A percentile compares a stretch with the other conserved stretches of the same genome.
These are phyloP conservation scores for Diaporthe nobilis DNA, from an alignment of 2,329 filamentous ascomycete genomes.

Conservation along the genomic window DNA sequence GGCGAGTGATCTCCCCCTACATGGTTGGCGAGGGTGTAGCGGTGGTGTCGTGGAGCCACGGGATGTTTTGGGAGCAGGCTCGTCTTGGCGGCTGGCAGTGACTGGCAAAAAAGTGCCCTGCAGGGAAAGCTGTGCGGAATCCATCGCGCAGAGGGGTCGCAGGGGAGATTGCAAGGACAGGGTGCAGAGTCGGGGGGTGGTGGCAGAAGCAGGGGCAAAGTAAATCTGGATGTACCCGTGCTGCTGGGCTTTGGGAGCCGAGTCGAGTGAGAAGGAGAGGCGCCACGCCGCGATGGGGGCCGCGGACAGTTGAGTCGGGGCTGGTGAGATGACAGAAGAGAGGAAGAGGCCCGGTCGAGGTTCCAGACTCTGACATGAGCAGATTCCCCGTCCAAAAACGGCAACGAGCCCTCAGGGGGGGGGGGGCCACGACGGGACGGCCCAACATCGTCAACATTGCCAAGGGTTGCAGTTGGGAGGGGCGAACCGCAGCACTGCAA, in stretches of 20 bases:
- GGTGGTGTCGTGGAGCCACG: constrained; percentile 20
- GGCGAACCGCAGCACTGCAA: constrained; percentile 24
- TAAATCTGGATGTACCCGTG: constrained; percentile 26
- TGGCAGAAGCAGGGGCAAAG: constrained; percentile 22
- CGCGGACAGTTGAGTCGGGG: constrained; percentile 22
- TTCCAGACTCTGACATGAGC: constrained; percentile 33
- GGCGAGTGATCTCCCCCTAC: constrained; percentile 9
- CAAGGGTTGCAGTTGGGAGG: constrained; percentile 20
- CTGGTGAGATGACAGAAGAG: constrained; percentile 19
- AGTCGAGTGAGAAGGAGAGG: constrained; percentile 11
- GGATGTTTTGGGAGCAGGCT: constrained; percentile 19
- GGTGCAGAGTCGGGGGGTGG: constrained; percentile 14
- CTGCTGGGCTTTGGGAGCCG: constrained; percentile 4
- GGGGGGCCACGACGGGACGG: constrained; percentile 4
- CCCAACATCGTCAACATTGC: constrained; percentile 18
- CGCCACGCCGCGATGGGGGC: constrained; percentile 34
- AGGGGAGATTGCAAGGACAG: constrained; percentile 34
- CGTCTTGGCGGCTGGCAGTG: constrained; percentile 21
- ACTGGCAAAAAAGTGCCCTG: constrained; percentile 21
- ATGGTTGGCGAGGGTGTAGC: constrained; percentile 3
- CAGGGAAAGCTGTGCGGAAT: constrained; percentile 33
- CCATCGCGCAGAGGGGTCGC: constrained; percentile 29
- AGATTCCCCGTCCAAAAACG: constrained; percentile 9
- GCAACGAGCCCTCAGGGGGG: constrained; percentile 10
- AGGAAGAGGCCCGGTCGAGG: constrained; percentile 15